Conservation (phyloP, 1,139 yeast species). For the Nadsonia commutata region DNA sequence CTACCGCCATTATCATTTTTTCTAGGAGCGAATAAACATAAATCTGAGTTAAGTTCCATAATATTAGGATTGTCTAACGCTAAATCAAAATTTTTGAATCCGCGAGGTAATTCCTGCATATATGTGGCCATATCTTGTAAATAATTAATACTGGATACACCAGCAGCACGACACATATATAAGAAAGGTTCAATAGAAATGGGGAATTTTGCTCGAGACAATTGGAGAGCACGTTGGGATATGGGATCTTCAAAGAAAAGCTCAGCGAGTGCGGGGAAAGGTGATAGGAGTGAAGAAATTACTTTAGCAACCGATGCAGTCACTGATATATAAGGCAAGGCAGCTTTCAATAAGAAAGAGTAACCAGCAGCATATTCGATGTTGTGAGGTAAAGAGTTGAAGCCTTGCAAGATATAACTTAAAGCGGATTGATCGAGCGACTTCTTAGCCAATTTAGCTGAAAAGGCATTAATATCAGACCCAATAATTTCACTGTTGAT, state of each 20-base stretch:
- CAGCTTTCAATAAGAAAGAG: slow-evolving; percentile 42
- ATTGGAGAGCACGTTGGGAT: slow-evolving; percentile 39
- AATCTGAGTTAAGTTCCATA: slow-evolving; percentile 26
- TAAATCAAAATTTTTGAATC: slow-evolving; percentile 21
- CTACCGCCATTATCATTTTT: slow-evolving; percentile 27
- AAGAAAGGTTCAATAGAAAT: slow-evolving; percentile 49
- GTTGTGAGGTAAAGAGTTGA: slow-evolving; percentile 29
- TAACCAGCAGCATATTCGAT: slow-evolving; percentile 43
- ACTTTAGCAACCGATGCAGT: slow-evolving; percentile 39
- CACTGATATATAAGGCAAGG: slow-evolving; percentile 48
- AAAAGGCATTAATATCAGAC: slow-evolving; percentile 9
- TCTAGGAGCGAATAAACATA: slow-evolving; percentile 29
- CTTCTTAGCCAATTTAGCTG: slow-evolving; percentile 22
- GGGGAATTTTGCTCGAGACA: slow-evolving; percentile 66
- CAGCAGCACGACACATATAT: slow-evolving; percentile 43
- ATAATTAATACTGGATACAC: slow-evolving; percentile 50
- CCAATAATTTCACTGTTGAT: slow-evolving; percentile 4
- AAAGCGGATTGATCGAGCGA: slow-evolving; percentile 33
- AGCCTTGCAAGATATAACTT: slow-evolving; percentile 27
- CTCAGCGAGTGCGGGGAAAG: slow-evolving; percentile 44
- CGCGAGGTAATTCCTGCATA: slow-evolving; percentile 29
- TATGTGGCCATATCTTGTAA: slow-evolving; percentile 46
- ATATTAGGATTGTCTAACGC: slow-evolving; percentile 22
- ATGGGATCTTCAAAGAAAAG: slow-evolving; percentile 42
- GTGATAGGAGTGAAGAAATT: slow-evolving; percentile 34